A percentile compares a stretch with the other conserved stretches of the same genome.
phyloP scores from a whole-genome alignment of 768 basidiomycete genomes.

The Hypholoma fasciculare region DNA sequence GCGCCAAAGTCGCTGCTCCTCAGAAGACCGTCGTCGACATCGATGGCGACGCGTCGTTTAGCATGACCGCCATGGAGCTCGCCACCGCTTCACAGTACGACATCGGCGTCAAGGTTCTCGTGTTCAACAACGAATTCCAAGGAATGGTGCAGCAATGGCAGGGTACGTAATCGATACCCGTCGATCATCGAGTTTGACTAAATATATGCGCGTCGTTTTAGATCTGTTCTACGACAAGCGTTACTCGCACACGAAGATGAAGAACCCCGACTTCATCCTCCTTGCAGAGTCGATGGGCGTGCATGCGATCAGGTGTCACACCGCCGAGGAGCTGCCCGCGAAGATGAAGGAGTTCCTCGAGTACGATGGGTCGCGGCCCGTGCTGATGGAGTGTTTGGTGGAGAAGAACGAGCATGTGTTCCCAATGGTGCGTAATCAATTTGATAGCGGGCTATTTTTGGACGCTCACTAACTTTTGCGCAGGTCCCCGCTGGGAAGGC shows the following conservation, averaged over 20 bases:
- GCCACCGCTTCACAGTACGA: constrained; percentile 87
- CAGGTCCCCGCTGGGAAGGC: constrained; percentile 93
- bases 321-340: constrained; percentile 73
- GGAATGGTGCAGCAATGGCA: constrained; percentile 99
- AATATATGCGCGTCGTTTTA: constrained; percentile 11
- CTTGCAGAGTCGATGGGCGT: constrained; percentile 91
- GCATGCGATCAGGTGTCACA: constrained; percentile 81
- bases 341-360: constrained; percentile 99
- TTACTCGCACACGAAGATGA: constrained; percentile 97
- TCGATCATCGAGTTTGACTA: constrained; percentile 6
- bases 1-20: constrained; percentile 95
- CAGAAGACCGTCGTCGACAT: constrained; percentile 94
- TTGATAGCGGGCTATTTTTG: neutral
- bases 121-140: constrained; percentile 97
- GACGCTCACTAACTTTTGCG: neutral
- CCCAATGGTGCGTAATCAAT: constrained; percentile 67
- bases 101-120: constrained; percentile 93
- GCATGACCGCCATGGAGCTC: constrained; percentile 99
- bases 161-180: constrained; percentile 46
- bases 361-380: constrained; percentile 83
- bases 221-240: constrained; percentile 96
- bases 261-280: constrained; percentile 91
- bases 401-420: constrained; percentile 86
- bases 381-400: constrained; percentile 90
- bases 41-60: constrained; percentile 97